Percentiles rank a stretch among this genome's conserved stretches.
Conservation (phyloP, 768 basidiomycete genomes). For the Wakefieldia striispora region DNA sequence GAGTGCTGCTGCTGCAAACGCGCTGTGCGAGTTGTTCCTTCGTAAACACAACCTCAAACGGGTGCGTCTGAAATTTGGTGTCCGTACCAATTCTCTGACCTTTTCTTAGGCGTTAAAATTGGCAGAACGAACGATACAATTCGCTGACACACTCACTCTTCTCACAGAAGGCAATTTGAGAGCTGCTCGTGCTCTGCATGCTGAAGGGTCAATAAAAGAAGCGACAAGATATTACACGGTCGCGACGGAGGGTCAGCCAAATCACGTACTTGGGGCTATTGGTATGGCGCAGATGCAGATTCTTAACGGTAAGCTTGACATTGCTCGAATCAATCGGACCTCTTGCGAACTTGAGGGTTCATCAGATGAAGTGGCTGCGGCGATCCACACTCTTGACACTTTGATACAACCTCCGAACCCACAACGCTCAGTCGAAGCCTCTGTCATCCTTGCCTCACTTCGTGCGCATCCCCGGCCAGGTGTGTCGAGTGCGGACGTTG, state of each 20-base stretch:
- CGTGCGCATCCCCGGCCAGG: slow-evolving; percentile 82
- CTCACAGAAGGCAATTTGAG: slow-evolving; percentile 85
- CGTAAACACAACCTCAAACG: slow-evolving; percentile 63
- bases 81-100: neutral
- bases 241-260: slow-evolving; percentile 67
- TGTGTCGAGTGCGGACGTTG: slow-evolving; percentile 68
- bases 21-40: slow-evolving; percentile 76
- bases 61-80: slow-evolving; percentile 36
- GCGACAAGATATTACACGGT: slow-evolving; percentile 70
- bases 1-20: slow-evolving; percentile 81
- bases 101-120: slow-evolving; percentile 77
- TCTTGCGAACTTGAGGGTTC: neutral
- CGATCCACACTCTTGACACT: slow-evolving; percentile 81
- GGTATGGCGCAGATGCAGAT: slow-evolving; percentile 88
- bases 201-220: slow-evolving; percentile 58
- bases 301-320: slow-evolving; percentile 59
- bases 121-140: slow-evolving; percentile 92
- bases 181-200: slow-evolving; percentile 78
- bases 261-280: slow-evolving; percentile 75
- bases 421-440: slow-evolving; percentile 76
- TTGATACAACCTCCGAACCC: slow-evolving; percentile 65
- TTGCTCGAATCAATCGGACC: neutral
- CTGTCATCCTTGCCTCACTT: slow-evolving; percentile 85
- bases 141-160: slow-evolving; percentile 82
- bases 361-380: slow-evolving; percentile 77